Conservation (phyloP, 371 early-diverging fungal genomes). For the Massospora cicadina region DNA sequence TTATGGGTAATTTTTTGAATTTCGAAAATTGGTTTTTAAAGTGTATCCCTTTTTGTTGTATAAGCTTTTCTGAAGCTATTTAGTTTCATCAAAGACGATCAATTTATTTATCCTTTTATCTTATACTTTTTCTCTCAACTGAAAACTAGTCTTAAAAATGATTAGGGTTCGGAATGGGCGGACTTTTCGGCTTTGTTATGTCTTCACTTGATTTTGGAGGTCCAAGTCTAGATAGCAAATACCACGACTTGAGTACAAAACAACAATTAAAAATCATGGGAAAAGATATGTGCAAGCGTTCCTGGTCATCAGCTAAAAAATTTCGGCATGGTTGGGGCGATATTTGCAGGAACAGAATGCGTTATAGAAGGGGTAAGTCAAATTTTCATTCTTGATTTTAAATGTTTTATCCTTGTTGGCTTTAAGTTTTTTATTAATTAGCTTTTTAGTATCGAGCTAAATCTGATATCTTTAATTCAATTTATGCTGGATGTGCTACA, state of each 20-base stretch:
- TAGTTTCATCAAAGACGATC: not conserved
- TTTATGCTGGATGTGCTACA: slow-evolving; percentile 82
- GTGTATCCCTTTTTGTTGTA: not conserved
- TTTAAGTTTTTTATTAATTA: not conserved
- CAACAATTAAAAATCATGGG: slow-evolving; percentile 64
- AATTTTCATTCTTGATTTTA: not conserved
- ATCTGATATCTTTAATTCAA: slow-evolving; percentile 78
- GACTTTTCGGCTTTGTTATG: slow-evolving; percentile 84
- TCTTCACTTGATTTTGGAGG: slow-evolving; percentile 63
- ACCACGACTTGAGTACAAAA: slow-evolving; percentile 43
- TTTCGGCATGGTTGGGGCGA: slow-evolving; percentile 81
- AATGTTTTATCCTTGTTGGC: not conserved
- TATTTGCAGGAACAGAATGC: slow-evolving; percentile 85
- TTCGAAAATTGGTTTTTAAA: not conserved
- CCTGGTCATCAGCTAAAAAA: slow-evolving; percentile 75
- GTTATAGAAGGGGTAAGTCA: slow-evolving; percentile 69
- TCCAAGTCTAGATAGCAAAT: slow-evolving; percentile 27
- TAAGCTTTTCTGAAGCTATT: not conserved
- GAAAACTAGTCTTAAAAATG: not conserved
- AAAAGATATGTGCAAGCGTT: slow-evolving; percentile 73
- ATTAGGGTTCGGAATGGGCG: slow-evolving; percentile 75
- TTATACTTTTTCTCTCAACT: not conserved
- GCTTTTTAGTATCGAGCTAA: slow-evolving; percentile 71
- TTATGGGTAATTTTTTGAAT: slow-evolving; percentile 2
- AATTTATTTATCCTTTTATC: not conserved